A percentile compares a stretch with the other conserved stretches of the same genome.
Evolutionary conservation across 2,329 filamentous ascomycete species (phyloP).

Genomic region (Zymoseptoria pseudotritici): DNA sequence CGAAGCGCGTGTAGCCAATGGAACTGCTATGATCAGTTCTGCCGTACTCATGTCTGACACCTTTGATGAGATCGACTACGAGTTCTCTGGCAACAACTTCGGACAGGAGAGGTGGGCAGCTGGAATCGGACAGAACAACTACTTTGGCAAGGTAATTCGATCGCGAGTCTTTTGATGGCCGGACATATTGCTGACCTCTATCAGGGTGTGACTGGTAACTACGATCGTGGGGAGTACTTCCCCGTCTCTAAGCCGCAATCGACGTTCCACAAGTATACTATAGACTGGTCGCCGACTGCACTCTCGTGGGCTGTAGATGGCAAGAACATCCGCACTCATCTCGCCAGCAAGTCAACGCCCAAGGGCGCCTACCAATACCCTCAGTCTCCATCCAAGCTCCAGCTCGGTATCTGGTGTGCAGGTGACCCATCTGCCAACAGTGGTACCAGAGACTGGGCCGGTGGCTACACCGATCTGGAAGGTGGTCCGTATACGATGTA

Average conservation of each 20-base stretch:
- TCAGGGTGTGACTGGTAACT: constrained; percentile 43
- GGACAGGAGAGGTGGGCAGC: background rate
- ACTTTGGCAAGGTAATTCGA: constrained; percentile 41
- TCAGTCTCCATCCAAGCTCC: constrained; percentile 15
- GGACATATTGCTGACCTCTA: background rate
- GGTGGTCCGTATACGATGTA: constrained; percentile 10
- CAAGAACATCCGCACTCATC: constrained; percentile 39
- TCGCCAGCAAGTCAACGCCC: constrained; percentile 4
- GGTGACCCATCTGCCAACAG: constrained; percentile 5
- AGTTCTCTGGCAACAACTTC: constrained; percentile 32
- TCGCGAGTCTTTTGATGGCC: background rate
- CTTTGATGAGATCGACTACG: constrained; percentile 50
- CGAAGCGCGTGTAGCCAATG: constrained; percentile 4
- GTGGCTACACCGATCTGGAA: constrained; percentile 7
- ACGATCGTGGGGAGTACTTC: constrained; percentile 40
- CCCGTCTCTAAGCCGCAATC: constrained; percentile 36
- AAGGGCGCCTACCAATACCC: constrained; percentile 13
- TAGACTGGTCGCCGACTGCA: constrained; percentile 58
- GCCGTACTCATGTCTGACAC: constrained; percentile 21
- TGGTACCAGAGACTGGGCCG: constrained; percentile 9
- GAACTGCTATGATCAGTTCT: constrained; percentile 10
- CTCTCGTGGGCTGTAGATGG: constrained; percentile 59
- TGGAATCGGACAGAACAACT: constrained; percentile 42
- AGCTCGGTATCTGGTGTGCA: constrained; percentile 12
- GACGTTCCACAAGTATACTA: constrained; percentile 59